These are phyloP conservation scores for Mucor plumbeus DNA, from an alignment of 371 early-diverging fungal species.

Conservation along the genomic window DNA sequence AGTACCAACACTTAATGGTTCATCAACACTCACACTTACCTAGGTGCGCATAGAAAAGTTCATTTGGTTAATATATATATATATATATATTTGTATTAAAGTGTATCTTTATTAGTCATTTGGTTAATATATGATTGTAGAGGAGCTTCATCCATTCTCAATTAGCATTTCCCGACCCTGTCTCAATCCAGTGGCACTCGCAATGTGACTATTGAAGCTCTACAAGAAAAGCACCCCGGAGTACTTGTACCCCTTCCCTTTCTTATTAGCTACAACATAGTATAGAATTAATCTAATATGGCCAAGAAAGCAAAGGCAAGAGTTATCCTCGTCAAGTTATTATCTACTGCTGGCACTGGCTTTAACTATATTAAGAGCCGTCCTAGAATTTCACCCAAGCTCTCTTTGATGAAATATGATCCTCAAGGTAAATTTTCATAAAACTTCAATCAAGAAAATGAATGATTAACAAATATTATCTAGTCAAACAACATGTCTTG, in stretches of 20 bases:
- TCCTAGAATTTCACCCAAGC: conserved; percentile 74
- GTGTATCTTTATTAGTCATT: too few species aligned
- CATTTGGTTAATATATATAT: too few species aligned
- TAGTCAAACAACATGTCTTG: conserved; percentile 76
- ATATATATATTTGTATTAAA: too few species aligned
- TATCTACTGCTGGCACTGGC: conserved; percentile 84
- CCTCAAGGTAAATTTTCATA: conserved; percentile 59
- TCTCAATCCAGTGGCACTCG: background rate
- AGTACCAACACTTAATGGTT: background rate
- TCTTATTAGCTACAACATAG: background rate
- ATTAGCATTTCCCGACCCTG: conserved; percentile 2
- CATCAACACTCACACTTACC: too few species aligned
- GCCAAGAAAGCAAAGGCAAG: conserved; percentile 88
- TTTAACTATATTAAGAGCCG: conserved; percentile 81
- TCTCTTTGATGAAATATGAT: conserved; percentile 86
- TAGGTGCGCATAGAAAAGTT: background rate
- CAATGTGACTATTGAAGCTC: conserved; percentile 5
- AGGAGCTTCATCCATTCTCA: background rate
- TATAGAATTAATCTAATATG: conserved; percentile 41
- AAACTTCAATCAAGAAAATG: too few species aligned
- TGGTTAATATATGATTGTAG: background rate
- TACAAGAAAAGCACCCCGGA: conserved; percentile 11
- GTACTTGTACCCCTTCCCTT: background rate
- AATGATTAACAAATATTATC: background rate
- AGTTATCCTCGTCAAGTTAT: conserved; percentile 78